These are phyloP conservation scores for Suillus sp. DNA, from an alignment of 768 basidiomycete genomes.

Conservation along the genomic window DNA sequence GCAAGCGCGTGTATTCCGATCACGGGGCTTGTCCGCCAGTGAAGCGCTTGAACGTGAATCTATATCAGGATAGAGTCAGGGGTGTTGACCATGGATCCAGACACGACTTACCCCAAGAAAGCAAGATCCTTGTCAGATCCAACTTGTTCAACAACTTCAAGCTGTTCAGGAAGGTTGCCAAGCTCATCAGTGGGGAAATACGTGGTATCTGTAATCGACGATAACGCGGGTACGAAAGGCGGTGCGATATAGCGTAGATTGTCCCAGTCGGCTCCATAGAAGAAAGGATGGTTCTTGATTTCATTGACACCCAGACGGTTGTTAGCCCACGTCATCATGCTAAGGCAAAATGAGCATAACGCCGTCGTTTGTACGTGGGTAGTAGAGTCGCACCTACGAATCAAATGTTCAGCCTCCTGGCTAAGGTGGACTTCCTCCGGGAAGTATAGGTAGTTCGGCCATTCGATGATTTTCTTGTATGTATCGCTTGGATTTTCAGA, in stretches of 20 bases:
- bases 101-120: constrained; percentile 56
- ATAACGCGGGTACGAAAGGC: constrained; percentile 92
- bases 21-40: constrained; percentile 19
- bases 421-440: constrained; percentile 96
- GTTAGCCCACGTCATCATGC: constrained; percentile 86
- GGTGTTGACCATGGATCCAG: constrained; percentile 3
- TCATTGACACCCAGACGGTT: constrained; percentile 77
- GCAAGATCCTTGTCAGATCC: constrained; percentile 70
- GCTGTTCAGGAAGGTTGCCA: constrained; percentile 62
- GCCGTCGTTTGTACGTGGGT: not conserved
- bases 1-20: not conserved
- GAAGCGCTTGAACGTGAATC: constrained; percentile 87
- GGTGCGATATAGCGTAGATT: constrained; percentile 91
- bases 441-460: constrained; percentile 89
- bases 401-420: constrained; percentile 87
- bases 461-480: constrained; percentile 98
- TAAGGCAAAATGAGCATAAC: constrained; percentile 30
- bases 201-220: constrained; percentile 90
- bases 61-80: constrained; percentile 30
- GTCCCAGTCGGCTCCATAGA: constrained; percentile 94
- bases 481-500: constrained; percentile 96
- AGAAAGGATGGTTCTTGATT: constrained; percentile 93
- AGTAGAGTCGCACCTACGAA: constrained; percentile 62
- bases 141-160: constrained; percentile 61
- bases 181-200: constrained; percentile 98